Base-by-base conservation (phyloP, 176 grass and related monocot species). In the Coix lacrymajobi region DNA sequence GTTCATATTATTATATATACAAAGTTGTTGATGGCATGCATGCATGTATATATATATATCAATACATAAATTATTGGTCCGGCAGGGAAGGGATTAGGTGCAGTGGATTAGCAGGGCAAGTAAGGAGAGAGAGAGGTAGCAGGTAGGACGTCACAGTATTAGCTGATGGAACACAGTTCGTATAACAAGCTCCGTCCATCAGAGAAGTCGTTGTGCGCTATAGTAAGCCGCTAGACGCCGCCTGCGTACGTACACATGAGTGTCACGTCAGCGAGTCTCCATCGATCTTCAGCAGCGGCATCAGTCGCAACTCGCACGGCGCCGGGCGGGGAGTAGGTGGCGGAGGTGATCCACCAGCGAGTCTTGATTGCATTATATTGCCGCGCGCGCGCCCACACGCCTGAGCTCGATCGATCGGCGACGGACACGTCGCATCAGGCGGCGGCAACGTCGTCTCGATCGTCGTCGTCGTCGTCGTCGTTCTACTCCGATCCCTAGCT, bases 81-180 rank as follows among this genome's bases (percentile, higher is more conserved):
- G 9, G 25, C 11, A 24, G 9, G n/a, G n/a, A 8, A 78, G 31
- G 60, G 69, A 88, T 85, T 85, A 57, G 81, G 62, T 34, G 62
- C 63, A 67, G 78, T 79, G 68, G 20, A 83, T 79, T 79, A 85
- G 87, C 71, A 68, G 81, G 84, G 67, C 41, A 69, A 68, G 66
- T 62, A 69, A 51, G 45, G 39, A 52, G 60, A 58, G 5, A 32
- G 39, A 52, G 60, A 58, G 5, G 48, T 49, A 83, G 81, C 62
- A 84, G 82, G 73, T 68, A 5, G 51, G 25, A 82, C 66, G 66
- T 82, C 79, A 71, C 79, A 1, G 51, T 15, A 64, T 29, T n/a
- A 31, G 61, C 12, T 76, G 71, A 67, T 76, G 72, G 82, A 66
- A 43, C 71, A 34, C 52, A 56, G 61, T 67, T 72, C 11, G 13